These are phyloP conservation scores for Jacaranda copaia DNA, from an alignment of 257 asterid genomes.

Conservation along the genomic window DNA sequence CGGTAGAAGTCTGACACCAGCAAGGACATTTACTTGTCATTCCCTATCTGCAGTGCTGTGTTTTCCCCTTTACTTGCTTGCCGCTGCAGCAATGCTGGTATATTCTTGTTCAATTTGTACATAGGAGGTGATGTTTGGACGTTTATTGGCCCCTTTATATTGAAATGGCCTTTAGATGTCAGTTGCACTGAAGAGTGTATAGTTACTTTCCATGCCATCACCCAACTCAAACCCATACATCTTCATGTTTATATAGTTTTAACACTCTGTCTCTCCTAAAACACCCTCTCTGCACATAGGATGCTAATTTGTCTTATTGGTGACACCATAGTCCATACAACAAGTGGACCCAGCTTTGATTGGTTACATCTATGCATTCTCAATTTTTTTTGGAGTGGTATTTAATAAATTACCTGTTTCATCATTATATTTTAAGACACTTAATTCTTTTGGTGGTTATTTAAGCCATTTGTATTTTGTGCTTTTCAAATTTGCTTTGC, in stretches of 20 bases:
- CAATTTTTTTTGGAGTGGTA: constrained; percentile 97
- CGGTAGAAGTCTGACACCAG: too few relatives aligned
- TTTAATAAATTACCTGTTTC: constrained; percentile 37
- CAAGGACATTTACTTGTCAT: too few relatives aligned
- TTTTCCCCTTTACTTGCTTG: too few relatives aligned
- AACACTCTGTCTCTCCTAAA: too few relatives aligned
- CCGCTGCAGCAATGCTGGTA: too few relatives aligned
- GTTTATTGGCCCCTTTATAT: constrained; percentile 87
- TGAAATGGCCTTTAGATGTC: constrained; percentile 82
- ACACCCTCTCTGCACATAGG: neutral
- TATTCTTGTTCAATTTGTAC: constrained; percentile 58
- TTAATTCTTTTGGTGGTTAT: constrained; percentile 14
- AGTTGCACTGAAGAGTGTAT: constrained; percentile 34
- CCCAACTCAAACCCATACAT: neutral
- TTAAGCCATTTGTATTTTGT: constrained; percentile 15
- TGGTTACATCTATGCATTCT: constrained; percentile 91
- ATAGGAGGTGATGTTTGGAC: constrained; percentile 81
- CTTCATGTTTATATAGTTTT: too few relatives aligned
- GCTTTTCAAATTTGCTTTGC: neutral
- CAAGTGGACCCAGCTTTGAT: constrained; percentile 97
- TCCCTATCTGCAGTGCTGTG: too few relatives aligned
- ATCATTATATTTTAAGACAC: constrained; percentile 22
- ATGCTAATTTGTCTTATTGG: constrained; percentile 39
- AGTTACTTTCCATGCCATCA: constrained; percentile 20
- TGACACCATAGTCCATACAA: constrained; percentile 87